Evolutionary conservation across 805 yeast genomes (phyloP).

Genomic region (Starmerella bombi): DNA sequence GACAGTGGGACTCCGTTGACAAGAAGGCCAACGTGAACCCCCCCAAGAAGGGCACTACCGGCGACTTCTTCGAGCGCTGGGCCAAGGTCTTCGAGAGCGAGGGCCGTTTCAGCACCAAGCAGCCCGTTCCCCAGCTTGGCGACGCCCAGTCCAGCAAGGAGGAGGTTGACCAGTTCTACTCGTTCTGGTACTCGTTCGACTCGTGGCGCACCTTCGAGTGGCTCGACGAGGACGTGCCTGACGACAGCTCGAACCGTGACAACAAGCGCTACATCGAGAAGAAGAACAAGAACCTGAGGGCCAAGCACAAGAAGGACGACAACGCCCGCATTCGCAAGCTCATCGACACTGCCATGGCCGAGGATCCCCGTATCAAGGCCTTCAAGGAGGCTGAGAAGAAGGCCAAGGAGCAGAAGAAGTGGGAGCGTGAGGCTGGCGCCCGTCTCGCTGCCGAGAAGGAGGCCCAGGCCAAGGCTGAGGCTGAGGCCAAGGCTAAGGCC

Average conservation of each 20-base stretch:
- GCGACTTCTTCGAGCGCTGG: conserved; percentile 87
- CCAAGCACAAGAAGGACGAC: conserved; percentile 96
- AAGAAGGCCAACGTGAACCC: conserved; percentile 71
- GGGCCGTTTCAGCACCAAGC: conserved; percentile 80
- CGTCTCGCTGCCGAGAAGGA: conserved; percentile 94
- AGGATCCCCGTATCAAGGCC: conserved; percentile 88
- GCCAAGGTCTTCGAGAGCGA: conserved; percentile 83
- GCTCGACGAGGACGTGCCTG: conserved; percentile 97
- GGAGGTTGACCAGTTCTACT: conserved; percentile 77
- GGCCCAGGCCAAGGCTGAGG: conserved; percentile 79
- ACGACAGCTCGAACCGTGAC: conserved; percentile 97
- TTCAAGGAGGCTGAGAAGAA: conserved; percentile 91
- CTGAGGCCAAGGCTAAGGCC: conserved; percentile 61
- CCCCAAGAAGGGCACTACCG: conserved; percentile 48
- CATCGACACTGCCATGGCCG: conserved; percentile 74
- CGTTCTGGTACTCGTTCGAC: conserved; percentile 85
- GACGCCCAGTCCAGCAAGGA: conserved; percentile 50
- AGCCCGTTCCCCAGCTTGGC: conserved; percentile 81
- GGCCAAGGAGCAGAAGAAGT: conserved; percentile 86
- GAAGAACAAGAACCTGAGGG: conserved; percentile 91
- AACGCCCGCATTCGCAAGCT: conserved; percentile 74
- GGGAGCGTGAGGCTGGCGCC: conserved; percentile 97
- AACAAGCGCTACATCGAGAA: conserved; percentile 97
- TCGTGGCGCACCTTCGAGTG: conserved; percentile 98
- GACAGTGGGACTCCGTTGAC: conserved; percentile 93